Conservation (phyloP, 148 eudicot species). For the Euryodendron excelsum region DNA sequence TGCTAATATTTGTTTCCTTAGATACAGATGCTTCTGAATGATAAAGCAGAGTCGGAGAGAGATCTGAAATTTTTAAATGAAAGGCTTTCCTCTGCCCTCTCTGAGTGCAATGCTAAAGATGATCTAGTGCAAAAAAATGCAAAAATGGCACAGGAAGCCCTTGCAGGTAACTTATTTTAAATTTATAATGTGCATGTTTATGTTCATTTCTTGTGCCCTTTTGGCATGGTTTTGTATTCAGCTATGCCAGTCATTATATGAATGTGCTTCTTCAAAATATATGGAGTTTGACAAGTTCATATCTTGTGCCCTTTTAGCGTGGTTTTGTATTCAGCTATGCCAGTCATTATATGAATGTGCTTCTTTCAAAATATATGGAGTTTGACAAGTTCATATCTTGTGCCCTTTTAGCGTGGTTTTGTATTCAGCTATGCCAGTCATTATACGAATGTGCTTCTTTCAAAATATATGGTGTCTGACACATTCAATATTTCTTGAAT, state of each 20-base stretch:
- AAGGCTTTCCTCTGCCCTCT: conserved; percentile 56
- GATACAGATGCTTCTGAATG: conserved; percentile 50
- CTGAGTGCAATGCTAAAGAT: conserved; percentile 66
- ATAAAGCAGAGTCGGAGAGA: conserved; percentile 62
- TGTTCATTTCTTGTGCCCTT: background rate
- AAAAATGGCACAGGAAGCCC: conserved; percentile 80
- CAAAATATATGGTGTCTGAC: conserved; percentile 1
- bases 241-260: background rate
- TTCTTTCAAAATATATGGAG: background rate
- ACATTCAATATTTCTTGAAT: background rate
- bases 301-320: background rate
- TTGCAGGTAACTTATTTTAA: conserved; percentile 47
- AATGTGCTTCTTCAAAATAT: background rate
- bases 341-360: background rate
- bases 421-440: background rate
- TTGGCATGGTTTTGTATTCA: background rate
- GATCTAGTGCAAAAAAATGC: conserved; percentile 60
- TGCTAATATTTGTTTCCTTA: conserved; percentile 20
- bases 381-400: background rate
- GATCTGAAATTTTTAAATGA: conserved; percentile 49
- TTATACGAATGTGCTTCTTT: background rate
- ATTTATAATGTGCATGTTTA: background rate
- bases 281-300: background rate
- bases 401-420: background rate
- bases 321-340: background rate